Evolutionary conservation across 2,329 filamentous ascomycete species (phyloP).

Genomic region (Allantophomopsis lycopodina): DNA sequence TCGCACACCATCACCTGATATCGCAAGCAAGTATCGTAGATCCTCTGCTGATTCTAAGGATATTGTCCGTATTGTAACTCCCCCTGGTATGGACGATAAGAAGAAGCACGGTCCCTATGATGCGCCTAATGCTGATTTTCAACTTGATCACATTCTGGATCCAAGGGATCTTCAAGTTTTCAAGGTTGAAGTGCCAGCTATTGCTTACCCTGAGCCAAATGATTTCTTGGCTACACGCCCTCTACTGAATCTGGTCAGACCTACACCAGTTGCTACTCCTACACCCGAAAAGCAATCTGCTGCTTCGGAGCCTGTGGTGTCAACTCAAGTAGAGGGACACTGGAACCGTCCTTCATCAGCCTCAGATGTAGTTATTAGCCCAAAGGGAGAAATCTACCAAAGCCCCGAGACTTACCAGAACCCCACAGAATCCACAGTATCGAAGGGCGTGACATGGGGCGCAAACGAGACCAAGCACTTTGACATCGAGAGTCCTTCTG

Average conservation of each 20-base stretch:
- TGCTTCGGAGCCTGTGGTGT: constrained; percentile 5
- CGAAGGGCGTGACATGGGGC: constrained; percentile 51
- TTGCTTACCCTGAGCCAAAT: constrained; percentile 24
- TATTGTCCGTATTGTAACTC: constrained; percentile 32
- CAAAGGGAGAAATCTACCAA: not conserved
- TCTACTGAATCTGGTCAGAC: constrained; percentile 44
- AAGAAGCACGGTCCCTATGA: constrained; percentile 36
- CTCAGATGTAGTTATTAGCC: not conserved
- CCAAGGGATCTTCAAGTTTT: constrained; percentile 32
- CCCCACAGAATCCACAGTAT: constrained; percentile 26
- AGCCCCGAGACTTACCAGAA: constrained; percentile 10
- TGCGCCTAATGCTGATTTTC: constrained; percentile 48
- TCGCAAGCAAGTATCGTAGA: constrained; percentile 36
- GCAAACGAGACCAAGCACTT: constrained; percentile 51
- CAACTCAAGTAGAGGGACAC: constrained; percentile 10
- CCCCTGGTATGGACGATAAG: constrained; percentile 33
- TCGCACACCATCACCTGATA: constrained; percentile 34
- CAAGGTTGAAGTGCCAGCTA: constrained; percentile 10
- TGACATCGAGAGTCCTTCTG: constrained; percentile 43
- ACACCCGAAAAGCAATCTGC: constrained; percentile 22
- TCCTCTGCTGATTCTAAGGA: constrained; percentile 18
- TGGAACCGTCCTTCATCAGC: constrained; percentile 3
- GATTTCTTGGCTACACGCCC: constrained; percentile 24
- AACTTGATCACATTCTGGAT: constrained; percentile 42
- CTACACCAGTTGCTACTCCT: constrained; percentile 42